Conservation (phyloP, 2,329 filamentous ascomycete species). For the Fusarium foetens region DNA sequence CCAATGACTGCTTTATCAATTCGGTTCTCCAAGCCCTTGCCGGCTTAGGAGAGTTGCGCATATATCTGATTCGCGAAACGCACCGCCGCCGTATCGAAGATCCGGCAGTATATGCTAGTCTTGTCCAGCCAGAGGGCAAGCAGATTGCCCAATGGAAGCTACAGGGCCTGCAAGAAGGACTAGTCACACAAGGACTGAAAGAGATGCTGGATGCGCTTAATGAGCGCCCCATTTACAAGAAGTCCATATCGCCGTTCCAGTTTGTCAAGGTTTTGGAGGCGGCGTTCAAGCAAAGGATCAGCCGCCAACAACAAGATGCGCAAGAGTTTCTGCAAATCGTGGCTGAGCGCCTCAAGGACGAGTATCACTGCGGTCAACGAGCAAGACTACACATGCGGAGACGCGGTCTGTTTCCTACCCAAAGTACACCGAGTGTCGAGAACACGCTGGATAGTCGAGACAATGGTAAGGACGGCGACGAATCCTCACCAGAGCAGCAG, state of each 20-base stretch:
- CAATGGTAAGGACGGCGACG: slow-evolving; percentile 26
- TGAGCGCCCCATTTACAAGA: slow-evolving; percentile 91
- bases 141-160: slow-evolving; percentile 68
- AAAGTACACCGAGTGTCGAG: slow-evolving; percentile 13
- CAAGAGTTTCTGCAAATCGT: slow-evolving; percentile 97
- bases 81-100: slow-evolving; percentile 86
- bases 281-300: slow-evolving; percentile 91
- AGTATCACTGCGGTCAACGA: slow-evolving; percentile 86
- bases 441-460: slow-evolving; percentile 38
- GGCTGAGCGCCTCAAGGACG: slow-evolving; percentile 89
- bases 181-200: slow-evolving; percentile 89
- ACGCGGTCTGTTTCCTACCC: slow-evolving; percentile 37
- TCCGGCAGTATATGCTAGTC: slow-evolving; percentile 75
- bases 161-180: slow-evolving; percentile 77
- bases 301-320: slow-evolving; percentile 94
- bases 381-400: slow-evolving; percentile 70
- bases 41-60: slow-evolving; percentile 85
- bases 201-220: slow-evolving; percentile 92
- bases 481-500: slow-evolving; percentile 21
- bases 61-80: slow-evolving; percentile 92
- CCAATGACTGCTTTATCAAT: slow-evolving; percentile 98
- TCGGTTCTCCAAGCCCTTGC: slow-evolving; percentile 93
- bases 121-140: slow-evolving; percentile 61
- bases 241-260: slow-evolving; percentile 87
- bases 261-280: slow-evolving; percentile 87